Conservation (phyloP, 2,329 filamentous ascomycete genomes). For the Torrubiellomyces zombiae region DNA sequence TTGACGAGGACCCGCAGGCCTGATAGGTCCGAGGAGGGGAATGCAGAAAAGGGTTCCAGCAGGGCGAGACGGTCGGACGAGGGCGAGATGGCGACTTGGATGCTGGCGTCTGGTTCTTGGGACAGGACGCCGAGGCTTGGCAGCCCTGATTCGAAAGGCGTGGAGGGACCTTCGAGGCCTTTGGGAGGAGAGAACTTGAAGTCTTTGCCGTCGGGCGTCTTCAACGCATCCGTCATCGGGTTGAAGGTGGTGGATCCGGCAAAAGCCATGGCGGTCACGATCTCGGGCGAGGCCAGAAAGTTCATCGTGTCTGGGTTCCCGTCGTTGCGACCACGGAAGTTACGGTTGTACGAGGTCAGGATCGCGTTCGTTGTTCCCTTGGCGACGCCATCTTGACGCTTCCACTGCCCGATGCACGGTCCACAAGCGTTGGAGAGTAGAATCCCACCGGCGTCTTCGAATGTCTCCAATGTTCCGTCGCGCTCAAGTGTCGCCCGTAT, state of each 20-base stretch:
- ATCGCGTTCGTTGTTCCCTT: constrained; percentile 90
- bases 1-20: constrained; percentile 83
- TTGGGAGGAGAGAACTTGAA: constrained; percentile 76
- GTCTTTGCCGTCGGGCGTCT: constrained; percentile 58
- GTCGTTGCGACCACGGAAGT: constrained; percentile 94
- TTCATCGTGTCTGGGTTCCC: constrained; percentile 97
- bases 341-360: constrained; percentile 93
- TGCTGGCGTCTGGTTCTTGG: constrained; percentile 51
- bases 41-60: constrained; percentile 77
- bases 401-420: constrained; percentile 91
- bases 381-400: constrained; percentile 64
- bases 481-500: constrained; percentile 87
- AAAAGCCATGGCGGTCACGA: constrained; percentile 93
- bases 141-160: constrained; percentile 63
- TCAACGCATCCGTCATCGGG: constrained; percentile 73
- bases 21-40: constrained; percentile 58
- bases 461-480: constrained; percentile 72
- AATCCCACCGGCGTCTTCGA: constrained; percentile 71
- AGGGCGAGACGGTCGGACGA: constrained; percentile 81
- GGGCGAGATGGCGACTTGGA: constrained; percentile 64
- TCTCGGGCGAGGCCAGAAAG: constrained; percentile 90
- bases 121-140: constrained; percentile 56
- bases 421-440: constrained; percentile 92
- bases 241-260: constrained; percentile 90
- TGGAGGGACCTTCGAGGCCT: constrained; percentile 45